Evolutionary conservation across 2,329 filamentous ascomycete species (phyloP).

Genomic region (Xylaria sp.): DNA sequence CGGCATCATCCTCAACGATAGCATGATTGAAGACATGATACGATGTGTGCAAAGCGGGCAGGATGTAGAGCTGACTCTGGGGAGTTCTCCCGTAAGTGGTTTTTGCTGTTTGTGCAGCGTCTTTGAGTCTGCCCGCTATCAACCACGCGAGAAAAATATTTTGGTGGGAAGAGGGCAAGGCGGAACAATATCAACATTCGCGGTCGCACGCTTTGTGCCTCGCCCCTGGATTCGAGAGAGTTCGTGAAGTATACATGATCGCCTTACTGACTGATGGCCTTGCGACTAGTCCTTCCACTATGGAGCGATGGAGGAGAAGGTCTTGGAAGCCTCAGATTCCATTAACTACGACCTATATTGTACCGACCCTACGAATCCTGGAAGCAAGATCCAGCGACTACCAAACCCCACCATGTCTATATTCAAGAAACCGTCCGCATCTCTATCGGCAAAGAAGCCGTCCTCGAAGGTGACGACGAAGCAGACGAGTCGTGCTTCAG

Average conservation of each 20-base stretch:
- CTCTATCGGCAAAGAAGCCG: constrained; percentile 23
- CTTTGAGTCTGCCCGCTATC: constrained; percentile 7
- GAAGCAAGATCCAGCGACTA: constrained; percentile 43
- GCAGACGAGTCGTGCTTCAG: constrained; percentile 31
- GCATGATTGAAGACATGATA: constrained; percentile 58
- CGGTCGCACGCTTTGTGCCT: neutral
- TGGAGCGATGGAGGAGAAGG: constrained; percentile 45
- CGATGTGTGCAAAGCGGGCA: constrained; percentile 53
- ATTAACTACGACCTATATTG: constrained; percentile 53
- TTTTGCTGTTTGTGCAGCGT: constrained; percentile 14
- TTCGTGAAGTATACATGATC: neutral
- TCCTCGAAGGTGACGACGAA: constrained; percentile 30
- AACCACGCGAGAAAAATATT: constrained; percentile 11
- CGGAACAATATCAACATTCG: neutral
- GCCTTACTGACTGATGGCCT: constrained; percentile 5
- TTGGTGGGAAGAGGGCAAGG: neutral
- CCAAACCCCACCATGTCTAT: constrained; percentile 48
- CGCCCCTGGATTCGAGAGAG: neutral
- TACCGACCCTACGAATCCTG: constrained; percentile 45
- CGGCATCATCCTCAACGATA: constrained; percentile 52
- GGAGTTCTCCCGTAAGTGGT: constrained; percentile 53
- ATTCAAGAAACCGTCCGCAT: constrained; percentile 37
- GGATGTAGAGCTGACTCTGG: constrained; percentile 52
- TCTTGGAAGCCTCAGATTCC: constrained; percentile 41
- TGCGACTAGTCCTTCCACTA: constrained; percentile 47